Conservation (phyloP, 176 grass and related monocot genomes). For the Lolium multiflorum region DNA sequence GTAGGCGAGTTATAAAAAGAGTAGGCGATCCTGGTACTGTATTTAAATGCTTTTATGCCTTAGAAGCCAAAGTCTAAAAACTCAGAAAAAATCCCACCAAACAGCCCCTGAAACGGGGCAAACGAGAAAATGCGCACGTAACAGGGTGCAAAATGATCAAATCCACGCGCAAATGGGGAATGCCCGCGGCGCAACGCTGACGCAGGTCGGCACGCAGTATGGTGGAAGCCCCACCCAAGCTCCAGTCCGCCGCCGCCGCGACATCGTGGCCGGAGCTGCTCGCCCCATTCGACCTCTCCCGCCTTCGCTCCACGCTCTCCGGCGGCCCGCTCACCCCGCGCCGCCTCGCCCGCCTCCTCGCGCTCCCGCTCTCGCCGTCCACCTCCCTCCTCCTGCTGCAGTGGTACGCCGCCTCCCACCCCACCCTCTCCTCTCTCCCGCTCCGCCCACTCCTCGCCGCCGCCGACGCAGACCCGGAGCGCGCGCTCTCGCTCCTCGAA, state of each 20-base stretch:
- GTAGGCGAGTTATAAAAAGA: too few relatives aligned
- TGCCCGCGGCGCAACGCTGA: neutral
- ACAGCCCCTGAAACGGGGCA: too few relatives aligned
- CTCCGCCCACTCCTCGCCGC: slow-evolving; percentile 60
- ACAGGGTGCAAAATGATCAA: neutral
- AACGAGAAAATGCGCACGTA: neutral
- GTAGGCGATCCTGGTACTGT: too few relatives aligned
- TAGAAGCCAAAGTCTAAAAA: too few relatives aligned
- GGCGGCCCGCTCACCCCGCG: slow-evolving; percentile 58
- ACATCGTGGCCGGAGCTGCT: slow-evolving; percentile 74
- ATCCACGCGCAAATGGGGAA: neutral
- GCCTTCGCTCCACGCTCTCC: slow-evolving; percentile 67
- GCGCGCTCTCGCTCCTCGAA: slow-evolving; percentile 52
- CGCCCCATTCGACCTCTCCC: slow-evolving; percentile 76
- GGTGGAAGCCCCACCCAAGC: neutral
- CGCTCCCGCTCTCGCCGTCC: slow-evolving; percentile 67
- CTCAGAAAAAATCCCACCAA: too few relatives aligned
- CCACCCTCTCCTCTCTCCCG: slow-evolving; percentile 54
- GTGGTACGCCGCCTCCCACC: slow-evolving; percentile 72
- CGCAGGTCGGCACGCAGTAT: slow-evolving; percentile 20
- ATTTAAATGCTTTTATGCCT: too few relatives aligned
- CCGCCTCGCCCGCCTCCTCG: slow-evolving; percentile 57
- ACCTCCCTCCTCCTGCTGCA: slow-evolving; percentile 78
- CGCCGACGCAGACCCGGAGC: slow-evolving; percentile 46
- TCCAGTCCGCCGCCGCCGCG: neutral